These are phyloP conservation scores for Kwoniella shivajii DNA, from an alignment of 1,284 basidiomycete species.

Conservation along the genomic window DNA sequence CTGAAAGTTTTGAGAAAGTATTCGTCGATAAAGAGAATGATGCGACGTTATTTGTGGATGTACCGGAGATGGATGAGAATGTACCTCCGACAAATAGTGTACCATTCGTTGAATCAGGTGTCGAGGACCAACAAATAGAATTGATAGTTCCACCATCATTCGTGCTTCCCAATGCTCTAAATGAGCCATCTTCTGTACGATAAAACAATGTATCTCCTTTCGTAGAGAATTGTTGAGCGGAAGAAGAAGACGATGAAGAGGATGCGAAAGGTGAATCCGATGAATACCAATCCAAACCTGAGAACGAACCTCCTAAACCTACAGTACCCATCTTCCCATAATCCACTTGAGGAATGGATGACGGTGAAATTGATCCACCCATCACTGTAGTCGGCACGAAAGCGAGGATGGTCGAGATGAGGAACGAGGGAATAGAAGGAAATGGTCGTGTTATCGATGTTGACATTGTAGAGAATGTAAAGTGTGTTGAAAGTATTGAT, in stretches of 20 bases:
- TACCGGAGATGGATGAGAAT: constrained; percentile 40
- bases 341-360: constrained; percentile 76
- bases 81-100: constrained; percentile 48
- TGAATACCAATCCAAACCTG: constrained; percentile 66
- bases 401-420: constrained; percentile 16
- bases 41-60: constrained; percentile 37
- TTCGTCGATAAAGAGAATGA: constrained; percentile 34
- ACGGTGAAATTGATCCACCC: constrained; percentile 54
- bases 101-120: constrained; percentile 31
- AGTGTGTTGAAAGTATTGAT: not conserved
- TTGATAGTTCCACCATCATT: constrained; percentile 46
- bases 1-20: constrained; percentile 27
- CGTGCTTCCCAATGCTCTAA: constrained; percentile 37
- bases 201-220: constrained; percentile 44
- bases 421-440: constrained; percentile 19
- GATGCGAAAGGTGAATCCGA: constrained; percentile 38
- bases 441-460: not conserved
- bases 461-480: not conserved
- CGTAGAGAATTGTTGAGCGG: constrained; percentile 30
- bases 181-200: constrained; percentile 25
- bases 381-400: constrained; percentile 27
- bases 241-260: constrained; percentile 26
- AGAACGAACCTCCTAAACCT: constrained; percentile 80
- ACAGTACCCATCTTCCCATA: constrained; percentile 88
- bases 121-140: constrained; percentile 42